These are phyloP conservation scores for Penicillium brasilianum DNA, from an alignment of 2,329 filamentous ascomycete species.

Conservation along the genomic window DNA sequence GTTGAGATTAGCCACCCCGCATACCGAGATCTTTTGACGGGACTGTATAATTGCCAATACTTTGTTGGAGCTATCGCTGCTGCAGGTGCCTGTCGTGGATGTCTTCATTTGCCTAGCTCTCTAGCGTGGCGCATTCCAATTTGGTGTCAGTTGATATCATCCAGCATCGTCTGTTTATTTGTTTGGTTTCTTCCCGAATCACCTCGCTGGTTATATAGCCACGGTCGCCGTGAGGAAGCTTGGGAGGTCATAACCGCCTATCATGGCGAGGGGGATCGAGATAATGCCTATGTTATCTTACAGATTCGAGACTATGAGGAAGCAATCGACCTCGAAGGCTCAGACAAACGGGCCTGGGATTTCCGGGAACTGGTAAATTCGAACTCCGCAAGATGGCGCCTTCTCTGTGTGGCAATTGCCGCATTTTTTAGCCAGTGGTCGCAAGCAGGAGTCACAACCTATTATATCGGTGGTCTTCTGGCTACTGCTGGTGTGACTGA, in stretches of 20 bases:
- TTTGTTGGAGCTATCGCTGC: constrained; percentile 60
- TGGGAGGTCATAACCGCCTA: background rate
- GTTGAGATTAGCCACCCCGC: constrained; percentile 55
- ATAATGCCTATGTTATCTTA: background rate
- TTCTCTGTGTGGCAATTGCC: background rate
- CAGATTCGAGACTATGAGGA: constrained; percentile 43
- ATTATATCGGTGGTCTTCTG: background rate
- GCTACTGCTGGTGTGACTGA: background rate
- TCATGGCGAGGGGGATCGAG: background rate
- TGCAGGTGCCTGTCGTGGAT: constrained; percentile 60
- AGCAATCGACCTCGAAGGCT: constrained; percentile 36
- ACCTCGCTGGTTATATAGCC: background rate
- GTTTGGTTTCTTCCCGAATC: background rate
- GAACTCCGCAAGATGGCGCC: background rate
- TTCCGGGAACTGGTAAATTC: constrained; percentile 10
- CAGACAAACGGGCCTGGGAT: constrained; percentile 63
- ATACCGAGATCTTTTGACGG: constrained; percentile 65
- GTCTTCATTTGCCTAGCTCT: constrained; percentile 41
- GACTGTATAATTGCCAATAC: constrained; percentile 60
- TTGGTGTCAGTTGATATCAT: background rate
- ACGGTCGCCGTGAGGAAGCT: background rate
- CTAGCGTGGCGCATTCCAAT: constrained; percentile 19
- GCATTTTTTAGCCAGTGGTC: background rate
- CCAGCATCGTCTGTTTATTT: background rate
- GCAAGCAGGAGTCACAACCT: background rate